Evolutionary conservation across 2,329 filamentous ascomycete genomes (phyloP), one percentile per base, ranked within the genome.

Genomic region (Arthrobotrys musiformis): DNA sequence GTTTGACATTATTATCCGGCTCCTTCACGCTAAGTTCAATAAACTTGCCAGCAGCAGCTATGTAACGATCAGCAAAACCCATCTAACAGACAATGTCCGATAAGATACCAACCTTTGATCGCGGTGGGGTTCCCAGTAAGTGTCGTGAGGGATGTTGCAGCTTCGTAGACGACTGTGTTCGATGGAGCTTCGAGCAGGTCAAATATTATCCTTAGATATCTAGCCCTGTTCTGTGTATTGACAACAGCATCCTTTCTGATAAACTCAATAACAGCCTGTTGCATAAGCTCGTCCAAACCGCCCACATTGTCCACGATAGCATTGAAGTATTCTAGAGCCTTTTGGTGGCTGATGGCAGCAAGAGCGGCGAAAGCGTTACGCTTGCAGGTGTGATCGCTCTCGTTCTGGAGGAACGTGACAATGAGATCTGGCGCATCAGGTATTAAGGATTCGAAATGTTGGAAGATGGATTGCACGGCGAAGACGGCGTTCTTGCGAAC

Each of bases 401-500:
- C 95, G 67, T 90, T 89, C 81, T 94, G 92, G 76, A 99, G 88
- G 87, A 99, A 99, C 17, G 90, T 89, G 70, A 93, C 89, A 79
- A 99, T 91, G 76, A 99, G 90, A 81, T 99, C 95, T 64, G 95
- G 90, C 28, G 95, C 95, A 84, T 99, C 95, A 48, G 95, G 95
- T 82, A 99, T 97, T 64, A 99, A 88, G 76, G 91, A 90, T 78
- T 95, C 93, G 28, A 93, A 94, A 85, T 97, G 93, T 82, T 91
- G 90, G 86, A 90, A 94, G 83, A 99, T 97, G 66, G 93, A 95
- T 13, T 95, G 90, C 78, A 99, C 89, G 26, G 95, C 95, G 84
- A 95, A 97, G 24, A 97, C 95, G 58, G 95, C 94, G 82, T 97
- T 98, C 87, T 99, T 99, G 82, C 95, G 92, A 70, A 99, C 95